A percentile compares a stretch with the other conserved stretches of the same genome.
Conservation (phyloP, 1,284 basidiomycete species). For the Ceratobasidium sp. region DNA sequence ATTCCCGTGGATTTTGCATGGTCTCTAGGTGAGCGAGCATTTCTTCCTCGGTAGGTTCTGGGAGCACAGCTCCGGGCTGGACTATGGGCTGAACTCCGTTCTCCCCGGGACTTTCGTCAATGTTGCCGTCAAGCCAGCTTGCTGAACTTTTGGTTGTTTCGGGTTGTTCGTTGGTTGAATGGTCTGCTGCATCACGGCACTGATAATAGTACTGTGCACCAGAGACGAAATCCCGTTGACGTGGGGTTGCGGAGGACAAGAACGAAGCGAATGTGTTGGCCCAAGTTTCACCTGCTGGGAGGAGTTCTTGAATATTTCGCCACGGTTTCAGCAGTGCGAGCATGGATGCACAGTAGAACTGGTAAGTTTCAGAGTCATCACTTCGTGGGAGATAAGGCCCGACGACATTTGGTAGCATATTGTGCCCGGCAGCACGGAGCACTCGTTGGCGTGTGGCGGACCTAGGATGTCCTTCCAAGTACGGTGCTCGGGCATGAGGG, state of each 20-base stretch:
- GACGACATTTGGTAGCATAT: slow-evolving; percentile 34
- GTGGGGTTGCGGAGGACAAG: background rate
- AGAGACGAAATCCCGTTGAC: background rate
- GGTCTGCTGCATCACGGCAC: background rate
- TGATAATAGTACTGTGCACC: background rate
- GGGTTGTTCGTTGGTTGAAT: background rate
- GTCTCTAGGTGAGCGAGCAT: background rate
- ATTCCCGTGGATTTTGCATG: background rate
- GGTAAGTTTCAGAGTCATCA: slow-evolving; percentile 7
- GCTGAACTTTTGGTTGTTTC: background rate
- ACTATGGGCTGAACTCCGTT: background rate
- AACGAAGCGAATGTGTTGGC: background rate
- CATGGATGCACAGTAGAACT: slow-evolving; percentile 18
- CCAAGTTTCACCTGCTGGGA: background rate
- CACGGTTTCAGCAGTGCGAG: slow-evolving; percentile 39
- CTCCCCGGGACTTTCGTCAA: background rate
- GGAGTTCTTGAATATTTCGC: slow-evolving; percentile 8
- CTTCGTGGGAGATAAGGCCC: slow-evolving; percentile 23
- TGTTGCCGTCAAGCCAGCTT: background rate
- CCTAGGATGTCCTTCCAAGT: slow-evolving; percentile 15
- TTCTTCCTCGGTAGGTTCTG: background rate
- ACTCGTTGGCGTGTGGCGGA: background rate
- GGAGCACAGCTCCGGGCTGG: background rate
- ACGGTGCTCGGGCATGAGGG: background rate
- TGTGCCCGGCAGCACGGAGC: slow-evolving; percentile 3